Evolutionary conservation across 2,329 filamentous ascomycete species (phyloP).

Genomic region (Monilinia laxa): DNA sequence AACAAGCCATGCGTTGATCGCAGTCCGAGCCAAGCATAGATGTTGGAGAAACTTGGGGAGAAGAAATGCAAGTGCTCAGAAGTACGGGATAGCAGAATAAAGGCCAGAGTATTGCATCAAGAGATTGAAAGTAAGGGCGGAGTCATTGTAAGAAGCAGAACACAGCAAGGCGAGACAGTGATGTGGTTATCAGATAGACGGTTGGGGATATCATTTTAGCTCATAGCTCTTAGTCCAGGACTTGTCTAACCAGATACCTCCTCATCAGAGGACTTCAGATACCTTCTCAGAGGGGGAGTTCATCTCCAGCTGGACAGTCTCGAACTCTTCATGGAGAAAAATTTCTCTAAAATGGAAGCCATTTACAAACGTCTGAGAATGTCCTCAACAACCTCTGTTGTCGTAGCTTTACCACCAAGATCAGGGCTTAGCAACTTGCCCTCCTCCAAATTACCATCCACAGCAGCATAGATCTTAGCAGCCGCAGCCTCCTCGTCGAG

Average conservation of each 20-base stretch:
- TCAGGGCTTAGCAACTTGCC: constrained; percentile 83
- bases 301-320: constrained; percentile 20
- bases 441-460: constrained; percentile 86
- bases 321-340: constrained; percentile 12
- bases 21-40: constrained; percentile 1
- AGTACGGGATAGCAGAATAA: neutral
- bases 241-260: constrained; percentile 13
- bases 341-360: constrained; percentile 24
- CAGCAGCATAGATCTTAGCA: constrained; percentile 84
- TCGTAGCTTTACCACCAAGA: constrained; percentile 82
- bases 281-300: constrained; percentile 16
- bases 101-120: neutral
- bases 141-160: neutral
- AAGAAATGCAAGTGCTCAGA: neutral
- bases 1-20: neutral
- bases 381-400: constrained; percentile 83
- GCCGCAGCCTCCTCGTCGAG: constrained; percentile 83
- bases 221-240: constrained; percentile 19
- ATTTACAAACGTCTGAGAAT: constrained; percentile 78
- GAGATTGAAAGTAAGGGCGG: neutral
- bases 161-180: neutral
- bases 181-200: constrained; percentile 7
- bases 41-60: neutral
- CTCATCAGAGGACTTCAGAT: constrained; percentile 20
- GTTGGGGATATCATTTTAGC: constrained; percentile 20